These are phyloP conservation scores for Aspergillus sp. DNA, from an alignment of 2,329 filamentous ascomycete species.

Conservation along the genomic window DNA sequence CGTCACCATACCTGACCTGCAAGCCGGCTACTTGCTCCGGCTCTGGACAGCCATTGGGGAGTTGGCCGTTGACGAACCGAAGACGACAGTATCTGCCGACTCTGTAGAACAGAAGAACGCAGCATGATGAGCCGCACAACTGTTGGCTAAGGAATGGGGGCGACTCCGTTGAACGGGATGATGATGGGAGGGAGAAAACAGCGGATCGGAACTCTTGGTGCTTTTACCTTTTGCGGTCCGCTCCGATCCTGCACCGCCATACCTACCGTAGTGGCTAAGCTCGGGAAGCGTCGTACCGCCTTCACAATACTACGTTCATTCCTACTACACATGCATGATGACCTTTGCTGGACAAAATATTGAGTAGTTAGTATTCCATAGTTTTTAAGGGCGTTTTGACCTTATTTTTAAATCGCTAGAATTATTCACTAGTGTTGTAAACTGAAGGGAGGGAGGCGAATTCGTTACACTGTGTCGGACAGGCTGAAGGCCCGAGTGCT, in stretches of 20 bases:
- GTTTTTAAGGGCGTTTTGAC: too few species aligned
- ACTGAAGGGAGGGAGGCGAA: too few species aligned
- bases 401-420: too few species aligned
- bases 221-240: constrained; percentile 43
- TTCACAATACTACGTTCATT: too few species aligned
- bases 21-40: constrained; percentile 38
- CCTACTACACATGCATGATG: too few species aligned
- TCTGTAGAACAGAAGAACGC: constrained; percentile 53
- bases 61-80: constrained; percentile 36
- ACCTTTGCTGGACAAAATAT: too few species aligned
- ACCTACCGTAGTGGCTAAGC: constrained; percentile 22
- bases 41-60: constrained; percentile 46
- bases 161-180: constrained; percentile 24
- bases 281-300: constrained; percentile 6
- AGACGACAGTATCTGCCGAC: constrained; percentile 44
- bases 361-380: too few species aligned
- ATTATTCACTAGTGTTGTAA: too few species aligned
- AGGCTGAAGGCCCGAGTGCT: background rate
- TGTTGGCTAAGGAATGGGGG: constrained; percentile 28
- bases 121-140: constrained; percentile 54
- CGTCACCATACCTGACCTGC: constrained; percentile 41
- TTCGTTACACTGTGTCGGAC: background rate
- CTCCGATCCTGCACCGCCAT: constrained; percentile 35
- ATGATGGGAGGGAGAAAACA: constrained; percentile 32
- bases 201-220: constrained; percentile 31